Evolutionary conservation across 345 rosid genomes (phyloP).

Genomic region (Arabidopsis suecica): DNA sequence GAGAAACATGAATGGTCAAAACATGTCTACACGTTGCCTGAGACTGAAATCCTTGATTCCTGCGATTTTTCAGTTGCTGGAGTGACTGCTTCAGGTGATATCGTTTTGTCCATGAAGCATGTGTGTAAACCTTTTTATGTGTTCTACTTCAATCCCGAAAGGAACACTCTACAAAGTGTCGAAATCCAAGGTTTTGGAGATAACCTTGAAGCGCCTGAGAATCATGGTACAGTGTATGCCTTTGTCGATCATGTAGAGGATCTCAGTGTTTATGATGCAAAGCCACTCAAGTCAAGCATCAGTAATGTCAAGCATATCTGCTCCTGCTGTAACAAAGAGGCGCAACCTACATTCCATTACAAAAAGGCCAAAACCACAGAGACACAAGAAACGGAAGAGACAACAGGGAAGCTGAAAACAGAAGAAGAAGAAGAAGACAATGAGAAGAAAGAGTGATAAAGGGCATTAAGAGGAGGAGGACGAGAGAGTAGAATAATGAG

Average conservation of each 20-base stretch:
- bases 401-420: neutral
- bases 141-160: constrained; percentile 19
- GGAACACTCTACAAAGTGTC: neutral
- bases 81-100: constrained; percentile 1
- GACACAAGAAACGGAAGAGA: neutral
- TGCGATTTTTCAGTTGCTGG: neutral
- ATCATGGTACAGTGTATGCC: neutral
- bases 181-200: constrained; percentile 15
- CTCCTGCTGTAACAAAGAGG: neutral
- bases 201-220: neutral
- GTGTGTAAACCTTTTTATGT: neutral
- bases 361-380: too few species aligned
- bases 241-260: constrained; percentile 19
- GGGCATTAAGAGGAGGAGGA: neutral
- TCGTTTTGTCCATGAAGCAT: neutral
- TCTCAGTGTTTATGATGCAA: neutral
- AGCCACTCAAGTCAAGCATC: neutral
- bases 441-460: too few species aligned
- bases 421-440: neutral
- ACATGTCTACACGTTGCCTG: neutral
- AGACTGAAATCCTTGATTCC: neutral
- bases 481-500: neutral
- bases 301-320: neutral
- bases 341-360: too few species aligned
- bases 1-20: constrained; percentile 5